Base-by-base conservation (phyloP, 148 eudicot species). In the Arbutus unedo region DNA sequence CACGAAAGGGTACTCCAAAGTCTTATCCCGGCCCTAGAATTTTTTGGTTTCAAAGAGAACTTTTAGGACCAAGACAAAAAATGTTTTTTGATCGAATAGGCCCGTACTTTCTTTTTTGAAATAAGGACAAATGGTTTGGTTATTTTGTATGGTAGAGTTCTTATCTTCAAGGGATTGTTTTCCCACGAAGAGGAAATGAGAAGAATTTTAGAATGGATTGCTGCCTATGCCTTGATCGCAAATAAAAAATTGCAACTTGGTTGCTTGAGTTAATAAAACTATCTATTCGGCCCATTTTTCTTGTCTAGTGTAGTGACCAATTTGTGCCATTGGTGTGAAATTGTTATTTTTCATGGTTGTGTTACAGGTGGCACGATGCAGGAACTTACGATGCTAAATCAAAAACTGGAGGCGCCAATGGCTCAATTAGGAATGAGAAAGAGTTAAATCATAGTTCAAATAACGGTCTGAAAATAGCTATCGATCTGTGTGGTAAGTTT, bases 331-430 rank as follows among this genome's bases (percentile, higher is more conserved):
- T 18, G 31, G 38, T 43, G 44, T 62, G 9, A 62, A 59, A 25
- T 62, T 15, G 56, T 64, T 81, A 4, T 47, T 18, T 54, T 51
- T 16, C 31, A 48, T 86, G 43, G 7, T 54, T 68, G 11, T 23
- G 47, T 75, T 77, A 82, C 87, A 93, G 98, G 87, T 96, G 98
- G 98, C 98, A 94, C 79, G 97, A 96, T 78, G 97, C 98, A 25
- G 98, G 98, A 4, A 94, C 98, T 49, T 94, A 92, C 56, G 93
- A 94, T 79, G 94, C 89, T n/a, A 88, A 86, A 79, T 84, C 97
- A 3, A 96, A 88, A 80, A 89, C 97, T n/a, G 98, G 98, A 79
- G 98, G 98, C 81, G 97, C 98, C 41, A 91, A 94, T 87, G 98
- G 97, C 43, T 96, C 98, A 4, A 93, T 96, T 67, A 93, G 93